Conservation (phyloP, 768 basidiomycete genomes). For the Lyophyllum semitale region DNA sequence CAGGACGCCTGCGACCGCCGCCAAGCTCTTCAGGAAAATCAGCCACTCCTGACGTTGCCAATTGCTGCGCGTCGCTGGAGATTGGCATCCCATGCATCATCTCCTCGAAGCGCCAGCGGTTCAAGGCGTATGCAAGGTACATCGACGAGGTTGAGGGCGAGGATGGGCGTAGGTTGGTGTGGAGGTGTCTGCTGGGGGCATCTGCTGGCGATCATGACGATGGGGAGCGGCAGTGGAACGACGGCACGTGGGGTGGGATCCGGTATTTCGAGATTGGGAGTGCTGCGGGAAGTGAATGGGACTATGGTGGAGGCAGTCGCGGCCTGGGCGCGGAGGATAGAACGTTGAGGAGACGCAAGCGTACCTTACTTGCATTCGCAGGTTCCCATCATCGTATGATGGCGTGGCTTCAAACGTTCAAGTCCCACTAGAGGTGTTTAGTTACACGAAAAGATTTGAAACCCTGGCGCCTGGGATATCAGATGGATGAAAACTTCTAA, state of each 20-base stretch:
- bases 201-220: conserved; percentile 21
- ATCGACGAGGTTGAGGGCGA: conserved; percentile 87
- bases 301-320: conserved; percentile 42
- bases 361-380: conserved; percentile 22
- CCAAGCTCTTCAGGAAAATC: conserved; percentile 19
- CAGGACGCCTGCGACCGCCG: conserved; percentile 11
- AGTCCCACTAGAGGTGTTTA: too few species aligned
- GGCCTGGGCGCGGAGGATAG: conserved; percentile 39
- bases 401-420: conserved; percentile 22
- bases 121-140: conserved; percentile 86
- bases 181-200: conserved; percentile 69
- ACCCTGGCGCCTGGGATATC: too few species aligned
- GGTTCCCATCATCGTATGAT: conserved; percentile 9
- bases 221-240: conserved; percentile 81
- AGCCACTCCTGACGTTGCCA: conserved; percentile 18
- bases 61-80: conserved; percentile 61
- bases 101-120: conserved; percentile 77
- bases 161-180: conserved; percentile 87
- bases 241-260: conserved; percentile 80
- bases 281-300: conserved; percentile 55
- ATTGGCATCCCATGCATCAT: conserved; percentile 92
- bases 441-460: too few species aligned
- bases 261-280: conserved; percentile 80
- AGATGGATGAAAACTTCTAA: too few species aligned
- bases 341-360: conserved; percentile 48